phyloP scores from a whole-genome alignment of 805 yeast genomes.

The Osmozyma mogii region DNA sequence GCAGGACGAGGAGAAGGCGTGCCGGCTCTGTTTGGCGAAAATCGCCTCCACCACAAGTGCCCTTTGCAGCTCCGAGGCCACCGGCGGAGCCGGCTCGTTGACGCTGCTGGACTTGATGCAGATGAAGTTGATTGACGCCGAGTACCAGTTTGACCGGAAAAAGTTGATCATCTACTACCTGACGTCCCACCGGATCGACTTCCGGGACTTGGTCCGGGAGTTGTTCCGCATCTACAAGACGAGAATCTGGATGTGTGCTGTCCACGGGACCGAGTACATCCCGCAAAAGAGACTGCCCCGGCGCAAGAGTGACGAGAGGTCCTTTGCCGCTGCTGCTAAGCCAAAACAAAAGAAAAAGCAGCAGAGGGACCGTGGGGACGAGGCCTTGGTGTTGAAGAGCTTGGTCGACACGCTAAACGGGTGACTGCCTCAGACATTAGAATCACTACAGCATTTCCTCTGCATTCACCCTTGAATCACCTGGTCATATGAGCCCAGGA shows the following conservation, averaged over 20 bases:
- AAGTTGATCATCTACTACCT: conserved; percentile 59
- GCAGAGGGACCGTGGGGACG: too few relatives aligned
- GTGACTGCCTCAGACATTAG: too few relatives aligned
- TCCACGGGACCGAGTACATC: conserved; percentile 32
- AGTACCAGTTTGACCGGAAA: conserved; percentile 75
- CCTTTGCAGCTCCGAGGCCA: conserved; percentile 4
- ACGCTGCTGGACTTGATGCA: conserved; percentile 25
- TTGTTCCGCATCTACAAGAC: conserved; percentile 70
- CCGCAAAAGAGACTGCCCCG: conserved; percentile 3
- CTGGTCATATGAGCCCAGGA: too few relatives aligned
- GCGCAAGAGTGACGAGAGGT: too few relatives aligned
- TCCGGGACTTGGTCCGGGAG: conserved; percentile 65
- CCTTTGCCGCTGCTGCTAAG: too few relatives aligned
- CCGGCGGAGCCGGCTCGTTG: conserved; percentile 3
- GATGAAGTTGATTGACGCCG: conserved; percentile 63
- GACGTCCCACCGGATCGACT: conserved; percentile 57
- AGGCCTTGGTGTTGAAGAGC: conserved; percentile 29
- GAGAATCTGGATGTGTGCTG: conserved; percentile 79
- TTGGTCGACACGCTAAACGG: conserved; percentile 36
- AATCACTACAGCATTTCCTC: too few relatives aligned
- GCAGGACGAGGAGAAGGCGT: conserved; percentile 61
- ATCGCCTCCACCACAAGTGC: conserved; percentile 34
- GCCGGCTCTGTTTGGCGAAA: conserved; percentile 50
- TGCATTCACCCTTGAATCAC: too few relatives aligned
- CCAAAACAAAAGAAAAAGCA: too few relatives aligned